Conservation (phyloP, 2,329 filamentous ascomycete species). For the Fusarium sp. region DNA sequence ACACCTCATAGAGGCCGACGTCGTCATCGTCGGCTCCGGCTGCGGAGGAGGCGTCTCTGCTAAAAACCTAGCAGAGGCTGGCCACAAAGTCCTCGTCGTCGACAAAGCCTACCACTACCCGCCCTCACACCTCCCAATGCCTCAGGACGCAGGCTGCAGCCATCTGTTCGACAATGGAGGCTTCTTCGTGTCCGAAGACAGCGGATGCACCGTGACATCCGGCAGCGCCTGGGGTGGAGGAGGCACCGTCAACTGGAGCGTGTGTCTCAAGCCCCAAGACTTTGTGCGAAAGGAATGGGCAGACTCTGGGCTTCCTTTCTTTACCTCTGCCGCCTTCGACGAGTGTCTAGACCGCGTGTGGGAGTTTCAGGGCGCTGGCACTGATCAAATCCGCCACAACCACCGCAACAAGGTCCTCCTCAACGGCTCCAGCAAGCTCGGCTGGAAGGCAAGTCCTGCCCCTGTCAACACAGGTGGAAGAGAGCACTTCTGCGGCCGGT, state of each 20-base stretch:
- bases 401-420: constrained; percentile 76
- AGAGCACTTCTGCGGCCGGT: constrained; percentile 79
- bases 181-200: constrained; percentile 64
- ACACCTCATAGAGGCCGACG: constrained; percentile 77
- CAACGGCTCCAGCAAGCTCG: constrained; percentile 78
- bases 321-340: constrained; percentile 79
- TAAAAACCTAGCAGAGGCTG: constrained; percentile 82
- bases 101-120: constrained; percentile 85
- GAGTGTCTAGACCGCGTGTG: constrained; percentile 83
- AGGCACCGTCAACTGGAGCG: constrained; percentile 88
- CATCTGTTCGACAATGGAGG: constrained; percentile 79
- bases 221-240: constrained; percentile 86
- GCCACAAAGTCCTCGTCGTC: constrained; percentile 79
- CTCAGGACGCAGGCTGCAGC: constrained; percentile 65
- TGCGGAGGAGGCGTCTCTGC: constrained; percentile 86
- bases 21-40: constrained; percentile 87
- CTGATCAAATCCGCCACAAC: constrained; percentile 76
- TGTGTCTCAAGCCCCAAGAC: constrained; percentile 72
- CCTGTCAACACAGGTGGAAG: constrained; percentile 82
- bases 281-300: constrained; percentile 87
- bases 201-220: constrained; percentile 69
- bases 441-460: constrained; percentile 74
- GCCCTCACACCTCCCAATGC: constrained; percentile 79
- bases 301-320: constrained; percentile 74
- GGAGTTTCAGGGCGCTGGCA: constrained; percentile 78